Evolutionary conservation across 106 monocot species (phyloP).

Genomic region (Dendrobium chrysotoxum): DNA sequence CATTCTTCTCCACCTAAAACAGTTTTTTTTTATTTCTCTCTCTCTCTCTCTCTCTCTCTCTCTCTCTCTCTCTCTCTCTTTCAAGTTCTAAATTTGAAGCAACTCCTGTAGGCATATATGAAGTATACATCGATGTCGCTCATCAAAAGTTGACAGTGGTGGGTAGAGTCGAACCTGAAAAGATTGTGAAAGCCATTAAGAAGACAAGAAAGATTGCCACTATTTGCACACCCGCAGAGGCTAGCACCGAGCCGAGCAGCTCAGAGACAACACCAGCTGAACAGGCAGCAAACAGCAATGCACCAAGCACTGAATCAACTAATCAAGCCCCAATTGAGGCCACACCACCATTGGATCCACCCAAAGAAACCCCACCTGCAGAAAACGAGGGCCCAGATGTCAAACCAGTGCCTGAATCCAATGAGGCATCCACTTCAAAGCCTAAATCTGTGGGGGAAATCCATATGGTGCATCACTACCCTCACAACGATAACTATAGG

Average conservation of each 20-base stretch:
- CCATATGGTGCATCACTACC: slow-evolving; percentile 51
- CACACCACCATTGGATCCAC: not conserved
- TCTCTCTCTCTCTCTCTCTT: not conserved
- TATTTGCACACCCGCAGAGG: slow-evolving; percentile 13
- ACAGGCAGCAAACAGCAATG: not conserved
- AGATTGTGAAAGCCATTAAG: slow-evolving; percentile 54
- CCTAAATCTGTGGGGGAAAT: slow-evolving; percentile 17
- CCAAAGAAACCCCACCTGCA: not conserved
- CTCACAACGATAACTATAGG: slow-evolving; percentile 13
- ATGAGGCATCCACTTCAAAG: slow-evolving; percentile 7
- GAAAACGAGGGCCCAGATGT: slow-evolving; percentile 3
- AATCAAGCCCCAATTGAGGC: not conserved
- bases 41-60: not conserved
- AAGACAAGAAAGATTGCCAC: slow-evolving; percentile 44
- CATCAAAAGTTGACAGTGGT: slow-evolving; percentile 58
- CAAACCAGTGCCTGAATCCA: slow-evolving; percentile 8
- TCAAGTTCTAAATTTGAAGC: not conserved
- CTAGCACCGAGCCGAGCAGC: not conserved
- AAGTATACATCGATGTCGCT: slow-evolving; percentile 26
- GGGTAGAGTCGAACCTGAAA: slow-evolving; percentile 43
- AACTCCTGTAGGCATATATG: slow-evolving; percentile 30
- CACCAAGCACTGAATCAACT: not conserved
- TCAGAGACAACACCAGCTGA: slow-evolving; percentile 7
- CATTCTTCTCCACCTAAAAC: not conserved
- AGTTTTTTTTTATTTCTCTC: not conserved